phyloP scores from a whole-genome alignment of 2,329 filamentous ascomycete genomes.

The Bipolaris zeicola region DNA sequence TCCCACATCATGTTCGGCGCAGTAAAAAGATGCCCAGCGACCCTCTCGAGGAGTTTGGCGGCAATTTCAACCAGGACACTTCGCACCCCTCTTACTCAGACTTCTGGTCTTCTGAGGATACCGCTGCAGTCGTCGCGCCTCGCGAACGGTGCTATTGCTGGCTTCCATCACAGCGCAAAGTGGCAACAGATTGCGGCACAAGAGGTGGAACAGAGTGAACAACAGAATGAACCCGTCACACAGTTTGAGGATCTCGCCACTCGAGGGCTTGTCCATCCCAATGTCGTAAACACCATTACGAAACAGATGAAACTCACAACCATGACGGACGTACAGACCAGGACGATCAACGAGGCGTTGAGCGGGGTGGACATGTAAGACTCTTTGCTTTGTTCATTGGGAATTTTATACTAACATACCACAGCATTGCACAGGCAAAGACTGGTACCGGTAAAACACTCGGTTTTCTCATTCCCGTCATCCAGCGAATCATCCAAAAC shows the following conservation, averaged over 20 bases:
- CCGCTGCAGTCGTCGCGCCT: conserved; percentile 25
- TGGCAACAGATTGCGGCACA: conserved; percentile 44
- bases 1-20: conserved; percentile 51
- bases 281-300: conserved; percentile 71
- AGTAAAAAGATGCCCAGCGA: conserved; percentile 49
- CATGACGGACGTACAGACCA: conserved; percentile 92
- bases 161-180: conserved; percentile 49
- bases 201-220: conserved; percentile 21
- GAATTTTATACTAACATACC: conserved; percentile 17
- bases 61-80: conserved; percentile 35
- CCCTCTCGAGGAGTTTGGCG: conserved; percentile 41
- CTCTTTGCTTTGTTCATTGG: neutral
- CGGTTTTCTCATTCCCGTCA: conserved; percentile 84
- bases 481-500: conserved; percentile 75
- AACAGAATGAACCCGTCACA: conserved; percentile 43
- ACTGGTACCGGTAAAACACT: conserved; percentile 97
- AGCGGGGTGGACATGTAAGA: conserved; percentile 82
- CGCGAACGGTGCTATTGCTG: conserved; percentile 29
- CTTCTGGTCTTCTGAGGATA: conserved; percentile 27
- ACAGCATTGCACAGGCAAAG: conserved; percentile 81
- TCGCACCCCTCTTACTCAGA: conserved; percentile 28
- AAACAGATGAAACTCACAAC: conserved; percentile 73
- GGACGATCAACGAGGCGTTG: conserved; percentile 80
- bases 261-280: conserved; percentile 63
- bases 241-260: conserved; percentile 53